Evolutionary conservation across 805 yeast genomes (phyloP).

Genomic region (Metschnikowia shivogae): DNA sequence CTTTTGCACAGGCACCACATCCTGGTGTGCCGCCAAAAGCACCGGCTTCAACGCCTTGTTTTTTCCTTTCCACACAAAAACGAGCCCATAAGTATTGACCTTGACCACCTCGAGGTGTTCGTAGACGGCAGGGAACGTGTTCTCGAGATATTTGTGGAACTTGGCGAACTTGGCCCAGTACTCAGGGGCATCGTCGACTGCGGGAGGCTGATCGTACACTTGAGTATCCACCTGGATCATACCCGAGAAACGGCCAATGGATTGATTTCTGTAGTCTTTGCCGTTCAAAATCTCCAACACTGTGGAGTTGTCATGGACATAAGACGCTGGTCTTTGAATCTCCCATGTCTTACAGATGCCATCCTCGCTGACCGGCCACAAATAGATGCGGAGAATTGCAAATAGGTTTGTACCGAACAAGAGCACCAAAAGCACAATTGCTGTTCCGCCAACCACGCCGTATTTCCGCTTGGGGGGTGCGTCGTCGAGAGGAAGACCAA

Average conservation of each 20-base stretch:
- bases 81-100: constrained; percentile 35
- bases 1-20: constrained; percentile 39
- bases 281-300: constrained; percentile 17
- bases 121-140: constrained; percentile 32
- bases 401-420: constrained; percentile 20
- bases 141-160: constrained; percentile 29
- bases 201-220: constrained; percentile 17
- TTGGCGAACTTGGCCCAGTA: constrained; percentile 19
- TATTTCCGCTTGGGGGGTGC: constrained; percentile 9
- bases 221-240: constrained; percentile 19
- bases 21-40: constrained; percentile 38
- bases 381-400: constrained; percentile 17
- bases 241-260: constrained; percentile 13
- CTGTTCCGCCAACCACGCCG: constrained; percentile 4
- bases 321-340: constrained; percentile 23
- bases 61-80: constrained; percentile 37
- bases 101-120: constrained; percentile 29
- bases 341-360: constrained; percentile 16
- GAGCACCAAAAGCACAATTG: constrained; percentile 14
- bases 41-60: constrained; percentile 29
- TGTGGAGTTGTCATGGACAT: constrained; percentile 26
- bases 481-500: constrained; percentile 17
- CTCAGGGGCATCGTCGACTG: constrained; percentile 15
- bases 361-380: constrained; percentile 15
- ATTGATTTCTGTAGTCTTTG: constrained; percentile 6